Conservation (phyloP, 805 yeast species). For the Kodamaea sagamina region DNA sequence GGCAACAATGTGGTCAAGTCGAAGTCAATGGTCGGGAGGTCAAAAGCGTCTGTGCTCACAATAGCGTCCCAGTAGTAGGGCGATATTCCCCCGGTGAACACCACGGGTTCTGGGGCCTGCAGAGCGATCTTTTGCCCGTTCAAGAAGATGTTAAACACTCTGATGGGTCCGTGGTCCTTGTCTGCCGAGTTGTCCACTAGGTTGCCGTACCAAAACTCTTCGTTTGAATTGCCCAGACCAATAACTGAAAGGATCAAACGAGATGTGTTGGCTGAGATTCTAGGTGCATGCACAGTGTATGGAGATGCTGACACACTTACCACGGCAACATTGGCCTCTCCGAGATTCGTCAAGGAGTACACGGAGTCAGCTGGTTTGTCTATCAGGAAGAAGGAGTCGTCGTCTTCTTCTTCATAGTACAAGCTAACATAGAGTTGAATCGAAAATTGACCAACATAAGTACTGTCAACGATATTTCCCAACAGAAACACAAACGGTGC, state of each 20-base stretch:
- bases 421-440: slow-evolving; percentile 38
- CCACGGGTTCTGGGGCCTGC: slow-evolving; percentile 68
- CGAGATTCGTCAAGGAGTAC: slow-evolving; percentile 23
- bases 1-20: slow-evolving; percentile 75
- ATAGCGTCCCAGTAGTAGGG: slow-evolving; percentile 82
- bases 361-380: slow-evolving; percentile 42
- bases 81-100: slow-evolving; percentile 82
- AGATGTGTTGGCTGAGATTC: slow-evolving; percentile 56
- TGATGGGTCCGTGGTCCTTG: slow-evolving; percentile 64
- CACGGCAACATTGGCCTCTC: background rate
- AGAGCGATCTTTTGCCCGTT: slow-evolving; percentile 61
- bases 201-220: slow-evolving; percentile 83
- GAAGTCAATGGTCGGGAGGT: slow-evolving; percentile 67
- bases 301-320: slow-evolving; percentile 35
- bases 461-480: slow-evolving; percentile 59
- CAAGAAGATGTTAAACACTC: slow-evolving; percentile 63
- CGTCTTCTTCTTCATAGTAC: slow-evolving; percentile 3
- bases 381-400: slow-evolving; percentile 25
- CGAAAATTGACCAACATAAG: background rate
- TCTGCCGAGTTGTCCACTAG: slow-evolving; percentile 46
- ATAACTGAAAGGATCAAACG: slow-evolving; percentile 58
- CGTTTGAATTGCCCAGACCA: slow-evolving; percentile 74
- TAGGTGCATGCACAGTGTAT: slow-evolving; percentile 43
- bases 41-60: slow-evolving; percentile 73
- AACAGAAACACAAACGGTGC: slow-evolving; percentile 55